Conservation (phyloP, 345 rosid genomes). For the Aquilaria malaccensis region DNA sequence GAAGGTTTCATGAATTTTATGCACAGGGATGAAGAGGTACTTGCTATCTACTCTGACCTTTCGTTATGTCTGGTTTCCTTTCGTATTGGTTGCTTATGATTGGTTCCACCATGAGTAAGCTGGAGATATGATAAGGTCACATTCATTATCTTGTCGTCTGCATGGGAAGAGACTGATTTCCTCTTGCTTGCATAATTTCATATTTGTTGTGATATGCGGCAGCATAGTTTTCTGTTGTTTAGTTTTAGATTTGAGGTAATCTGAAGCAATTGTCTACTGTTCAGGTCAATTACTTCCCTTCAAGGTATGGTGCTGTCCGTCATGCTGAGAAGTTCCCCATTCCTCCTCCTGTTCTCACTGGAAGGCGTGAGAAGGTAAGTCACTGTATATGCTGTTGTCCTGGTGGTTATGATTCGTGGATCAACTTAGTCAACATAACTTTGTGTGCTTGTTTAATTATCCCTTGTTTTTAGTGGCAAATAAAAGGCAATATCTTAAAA, state of each 20-base stretch:
- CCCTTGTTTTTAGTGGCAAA: neutral
- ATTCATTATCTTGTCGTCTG: too few species aligned
- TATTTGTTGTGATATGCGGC: too few species aligned
- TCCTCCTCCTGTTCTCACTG: conserved; percentile 43
- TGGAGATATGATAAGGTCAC: too few species aligned
- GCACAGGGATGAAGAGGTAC: conserved; percentile 93
- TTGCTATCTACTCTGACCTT: neutral
- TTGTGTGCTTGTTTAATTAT: neutral
- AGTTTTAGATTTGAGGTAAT: neutral
- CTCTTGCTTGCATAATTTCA: too few species aligned
- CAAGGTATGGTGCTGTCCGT: conserved; percentile 71
- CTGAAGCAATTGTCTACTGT: conserved; percentile 15
- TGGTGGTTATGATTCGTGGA: neutral
- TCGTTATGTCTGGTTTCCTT: neutral
- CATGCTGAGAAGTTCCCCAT: conserved; percentile 64
- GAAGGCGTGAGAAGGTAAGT: conserved; percentile 80
- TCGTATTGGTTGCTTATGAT: neutral
- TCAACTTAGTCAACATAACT: neutral
- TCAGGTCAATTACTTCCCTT: conserved; percentile 93
- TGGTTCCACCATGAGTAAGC: too few species aligned
- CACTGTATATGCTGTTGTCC: conserved; percentile 2
- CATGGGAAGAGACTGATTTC: too few species aligned
- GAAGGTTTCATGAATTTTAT: conserved; percentile 91
- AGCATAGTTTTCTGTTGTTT: neutral
- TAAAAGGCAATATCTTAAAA: too few species aligned